phyloP scores from a whole-genome alignment of 2,329 filamentous ascomycete species.

The Alternaria brassicae region DNA sequence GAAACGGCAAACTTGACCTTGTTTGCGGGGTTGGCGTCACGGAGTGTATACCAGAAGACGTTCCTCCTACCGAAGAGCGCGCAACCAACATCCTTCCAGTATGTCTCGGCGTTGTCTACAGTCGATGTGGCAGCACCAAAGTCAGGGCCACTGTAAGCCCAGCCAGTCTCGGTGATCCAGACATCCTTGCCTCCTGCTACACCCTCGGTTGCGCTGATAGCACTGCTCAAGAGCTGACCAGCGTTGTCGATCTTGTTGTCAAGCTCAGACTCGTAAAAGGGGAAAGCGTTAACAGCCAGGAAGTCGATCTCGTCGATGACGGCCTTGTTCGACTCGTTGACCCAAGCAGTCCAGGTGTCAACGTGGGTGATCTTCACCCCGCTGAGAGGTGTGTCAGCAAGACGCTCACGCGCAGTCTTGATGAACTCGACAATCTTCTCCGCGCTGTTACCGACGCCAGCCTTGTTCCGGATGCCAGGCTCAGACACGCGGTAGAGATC shows the following conservation, averaged over 20 bases:
- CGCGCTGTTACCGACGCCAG: conserved; percentile 69
- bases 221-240: conserved; percentile 50
- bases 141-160: conserved; percentile 43
- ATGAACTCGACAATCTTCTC: conserved; percentile 68
- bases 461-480: conserved; percentile 67
- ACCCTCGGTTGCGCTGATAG: conserved; percentile 38
- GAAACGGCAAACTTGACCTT: conserved; percentile 65
- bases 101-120: conserved; percentile 40
- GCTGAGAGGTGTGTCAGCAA: conserved; percentile 67
- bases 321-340: conserved; percentile 45
- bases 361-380: conserved; percentile 56
- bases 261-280: conserved; percentile 47
- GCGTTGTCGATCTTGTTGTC: conserved; percentile 47
- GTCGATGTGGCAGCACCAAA: conserved; percentile 40
- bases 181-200: conserved; percentile 44
- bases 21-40: conserved; percentile 62
- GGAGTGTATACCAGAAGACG: conserved; percentile 48
- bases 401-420: conserved; percentile 51
- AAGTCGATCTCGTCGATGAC: conserved; percentile 49
- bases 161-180: conserved; percentile 52
- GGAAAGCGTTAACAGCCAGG: conserved; percentile 48
- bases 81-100: conserved; percentile 47
- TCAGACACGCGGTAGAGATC: conserved; percentile 73
- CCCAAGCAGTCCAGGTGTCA: conserved; percentile 49
- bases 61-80: conserved; percentile 43